Conservation (phyloP, 139 green algal species). For the Tetraselmis striata region DNA sequence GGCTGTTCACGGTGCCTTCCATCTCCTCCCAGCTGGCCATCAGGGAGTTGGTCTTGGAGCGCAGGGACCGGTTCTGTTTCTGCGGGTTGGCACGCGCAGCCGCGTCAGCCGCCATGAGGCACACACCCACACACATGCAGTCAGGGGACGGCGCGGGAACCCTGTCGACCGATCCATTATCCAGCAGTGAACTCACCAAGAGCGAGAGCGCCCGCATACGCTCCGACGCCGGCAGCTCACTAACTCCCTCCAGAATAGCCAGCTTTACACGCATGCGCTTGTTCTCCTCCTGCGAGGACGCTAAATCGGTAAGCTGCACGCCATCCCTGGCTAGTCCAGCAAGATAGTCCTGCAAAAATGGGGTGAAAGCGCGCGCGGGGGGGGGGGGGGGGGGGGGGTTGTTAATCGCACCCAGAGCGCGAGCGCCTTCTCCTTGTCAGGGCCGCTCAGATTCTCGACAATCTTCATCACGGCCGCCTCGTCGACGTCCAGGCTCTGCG, state of each 20-base stretch:
- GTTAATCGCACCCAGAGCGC: neutral
- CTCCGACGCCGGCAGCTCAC: neutral
- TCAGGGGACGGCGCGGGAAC: too few species aligned
- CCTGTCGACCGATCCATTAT: too few species aligned
- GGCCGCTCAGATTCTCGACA: neutral
- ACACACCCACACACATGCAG: too few species aligned
- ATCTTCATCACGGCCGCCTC: neutral
- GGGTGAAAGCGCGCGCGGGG: neutral
- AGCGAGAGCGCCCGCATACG: neutral
- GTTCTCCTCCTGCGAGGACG: neutral
- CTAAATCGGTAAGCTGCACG: neutral
- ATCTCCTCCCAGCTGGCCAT: neutral
- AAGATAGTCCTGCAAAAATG: neutral
- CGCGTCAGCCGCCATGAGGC: too few species aligned
- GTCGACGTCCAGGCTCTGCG: neutral
- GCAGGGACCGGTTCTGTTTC: neutral
- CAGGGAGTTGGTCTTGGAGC: neutral
- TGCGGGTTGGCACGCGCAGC: too few species aligned
- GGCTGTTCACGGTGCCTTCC: neutral
- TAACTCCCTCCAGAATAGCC: neutral
- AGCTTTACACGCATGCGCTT: neutral
- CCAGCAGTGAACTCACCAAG: too few species aligned
- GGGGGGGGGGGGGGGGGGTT: too few species aligned
- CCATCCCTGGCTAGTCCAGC: neutral
- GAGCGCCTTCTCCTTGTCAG: neutral